These are phyloP conservation scores for Rhodofomes roseus DNA, from an alignment of 1,284 basidiomycete genomes.

Conservation along the genomic window DNA sequence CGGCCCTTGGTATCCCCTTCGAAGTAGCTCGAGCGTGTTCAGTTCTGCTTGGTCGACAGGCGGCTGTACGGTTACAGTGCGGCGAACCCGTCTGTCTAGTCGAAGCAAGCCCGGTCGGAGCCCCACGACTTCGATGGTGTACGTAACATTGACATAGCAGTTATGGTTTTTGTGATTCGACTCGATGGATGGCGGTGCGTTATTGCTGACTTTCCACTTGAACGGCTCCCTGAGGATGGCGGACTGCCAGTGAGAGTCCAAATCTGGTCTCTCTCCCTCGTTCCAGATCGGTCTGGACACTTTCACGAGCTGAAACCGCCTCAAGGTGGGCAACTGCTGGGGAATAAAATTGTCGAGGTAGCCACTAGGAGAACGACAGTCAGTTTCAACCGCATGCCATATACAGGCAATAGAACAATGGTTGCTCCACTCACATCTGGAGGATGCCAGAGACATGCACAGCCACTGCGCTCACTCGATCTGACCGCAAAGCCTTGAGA, in stretches of 20 bases:
- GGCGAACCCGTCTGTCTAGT: background rate
- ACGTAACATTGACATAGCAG: background rate
- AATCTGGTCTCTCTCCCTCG: background rate
- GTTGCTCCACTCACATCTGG: background rate
- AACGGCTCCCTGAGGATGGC: background rate
- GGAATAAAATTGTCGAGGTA: too few species aligned
- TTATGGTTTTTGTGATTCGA: background rate
- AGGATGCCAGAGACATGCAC: background rate
- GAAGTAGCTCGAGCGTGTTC: too few species aligned
- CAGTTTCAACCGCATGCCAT: too few species aligned
- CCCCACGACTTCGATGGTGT: background rate
- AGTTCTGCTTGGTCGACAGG: background rate
- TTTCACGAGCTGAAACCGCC: too few species aligned
- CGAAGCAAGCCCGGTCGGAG: background rate
- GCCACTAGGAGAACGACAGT: too few species aligned
- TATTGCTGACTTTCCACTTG: background rate
- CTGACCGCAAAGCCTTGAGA: background rate
- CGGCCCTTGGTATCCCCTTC: background rate
- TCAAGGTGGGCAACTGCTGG: too few species aligned
- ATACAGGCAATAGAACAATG: background rate
- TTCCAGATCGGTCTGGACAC: background rate
- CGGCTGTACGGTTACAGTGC: background rate
- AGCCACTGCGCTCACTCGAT: background rate
- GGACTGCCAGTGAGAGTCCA: background rate
- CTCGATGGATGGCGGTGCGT: background rate